These are phyloP conservation scores for Solanum pinnatisectum DNA, from an alignment of 257 asterid genomes.

Conservation along the genomic window DNA sequence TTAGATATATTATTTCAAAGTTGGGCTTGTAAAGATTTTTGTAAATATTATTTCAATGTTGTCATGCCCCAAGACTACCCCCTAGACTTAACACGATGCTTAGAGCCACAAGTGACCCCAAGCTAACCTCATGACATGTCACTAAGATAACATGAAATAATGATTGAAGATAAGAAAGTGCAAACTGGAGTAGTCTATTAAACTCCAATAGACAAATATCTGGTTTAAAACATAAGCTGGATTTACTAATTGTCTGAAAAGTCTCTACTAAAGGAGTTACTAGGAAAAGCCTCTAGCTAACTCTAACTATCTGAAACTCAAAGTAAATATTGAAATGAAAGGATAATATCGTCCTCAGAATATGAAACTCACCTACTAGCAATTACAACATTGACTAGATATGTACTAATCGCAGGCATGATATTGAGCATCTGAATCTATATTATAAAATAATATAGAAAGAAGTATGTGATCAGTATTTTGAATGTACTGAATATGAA, in stretches of 20 bases:
- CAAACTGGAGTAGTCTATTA: neutral
- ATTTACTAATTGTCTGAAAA: neutral
- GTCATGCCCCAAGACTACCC: neutral
- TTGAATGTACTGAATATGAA: neutral
- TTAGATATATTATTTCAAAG: neutral
- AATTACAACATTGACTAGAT: neutral
- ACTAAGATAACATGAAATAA: neutral
- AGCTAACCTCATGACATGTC: neutral
- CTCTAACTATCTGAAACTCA: neutral
- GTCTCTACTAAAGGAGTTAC: neutral
- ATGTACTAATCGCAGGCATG: accelerated
- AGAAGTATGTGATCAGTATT: too few relatives aligned
- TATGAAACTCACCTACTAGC: neutral
- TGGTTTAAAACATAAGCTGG: neutral
- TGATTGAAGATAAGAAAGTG: neutral
- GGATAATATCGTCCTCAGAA: neutral
- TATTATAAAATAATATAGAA: too few relatives aligned
- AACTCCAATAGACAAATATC: neutral
- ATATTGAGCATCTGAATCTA: too few relatives aligned
- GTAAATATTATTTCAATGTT: neutral
- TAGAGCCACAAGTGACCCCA: neutral
- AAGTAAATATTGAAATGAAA: neutral
- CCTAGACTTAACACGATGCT: neutral
- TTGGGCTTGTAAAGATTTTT: too few relatives aligned
- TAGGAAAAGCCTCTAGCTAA: neutral